Base-by-base conservation (phyloP, 805 yeast genomes). In the Yarrowia deformans region DNA sequence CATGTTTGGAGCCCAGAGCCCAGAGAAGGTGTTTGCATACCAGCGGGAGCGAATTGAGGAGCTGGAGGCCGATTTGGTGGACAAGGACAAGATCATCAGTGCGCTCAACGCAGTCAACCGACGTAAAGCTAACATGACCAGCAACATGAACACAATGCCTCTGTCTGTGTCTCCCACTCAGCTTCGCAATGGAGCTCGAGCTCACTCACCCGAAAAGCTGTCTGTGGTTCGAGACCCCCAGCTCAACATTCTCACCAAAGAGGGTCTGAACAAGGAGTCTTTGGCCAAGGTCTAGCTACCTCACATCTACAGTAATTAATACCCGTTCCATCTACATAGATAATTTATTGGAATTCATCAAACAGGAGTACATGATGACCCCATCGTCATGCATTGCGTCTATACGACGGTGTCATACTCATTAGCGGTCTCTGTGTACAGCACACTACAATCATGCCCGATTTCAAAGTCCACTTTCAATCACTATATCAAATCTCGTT, bases 21-120 rank as follows among this genome's bases (percentile, higher is more conserved):
- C 73, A 8, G 72, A 72, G 32, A 78, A 40, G 52, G 73, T 86
- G 9, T 73, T 87, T 69, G 81, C 82, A 71, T 90, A 88, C 54
- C 88, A 88, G 72, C 88, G 85, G 69, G 91, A 87, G 60, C 94
- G 90, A 74, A 85, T 93, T 14, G 73, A 79, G 58, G 91, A 88
- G 64, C 80, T 93, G 72, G 84, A 84, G 73, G 88, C 86, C 63
- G 82, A 84, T 54, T 74, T 90, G 46, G 83, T 84, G 56, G 90
- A 90, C 71, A 93, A 92, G 77, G 97, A 92, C 73, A 87, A 88
- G 56, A 88, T 93, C 72, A 90, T 93, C 70, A 86, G 84, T 70
- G 92, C 94, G 1, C 79, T 92, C 69, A 86, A 88, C 43, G 86
- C 89, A 56, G 85, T 91, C 2, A 83, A 86, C 43, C 83, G 87